Evolutionary conservation across 2,329 filamentous ascomycete species (phyloP), one percentile per base, ranked within the genome.

Genomic region (Arthrinium puccinioides): DNA sequence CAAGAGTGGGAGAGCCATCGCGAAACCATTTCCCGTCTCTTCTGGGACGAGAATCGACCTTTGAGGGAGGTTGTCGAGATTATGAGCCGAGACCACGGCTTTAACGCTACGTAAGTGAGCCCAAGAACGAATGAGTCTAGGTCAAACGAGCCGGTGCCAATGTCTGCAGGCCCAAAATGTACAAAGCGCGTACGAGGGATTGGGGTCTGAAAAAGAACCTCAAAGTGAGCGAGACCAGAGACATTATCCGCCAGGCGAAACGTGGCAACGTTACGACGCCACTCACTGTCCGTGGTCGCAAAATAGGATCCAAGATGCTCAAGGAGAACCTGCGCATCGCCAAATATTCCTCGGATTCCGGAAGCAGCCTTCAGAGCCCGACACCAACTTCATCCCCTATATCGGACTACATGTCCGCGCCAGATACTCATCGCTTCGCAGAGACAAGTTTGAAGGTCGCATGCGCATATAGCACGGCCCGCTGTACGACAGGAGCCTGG

Each of bases 201-300:
- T 41, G 39, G 39, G 39, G 39, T 16, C 39, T 41, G 10, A 30
- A 34, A 16, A 41, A 41, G 21, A 41, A 41, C 21, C 35, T 38
- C n/a, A 41, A 41, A 25, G 33, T 36, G n/a, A 38, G 30, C 29
- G 39, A 41, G 26, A 36, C 39, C 13, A 30, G 36, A 16, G 29
- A 41, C 20, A 37, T 41, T 26, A 41, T 41, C n/a, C 29, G 36
- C 21, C 28, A 34, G 25, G 39, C 39, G 25, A 33, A 38, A 24
- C 21, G 21, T 4, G 39, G 39, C 23, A 30, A 38, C 21, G 23
- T 37, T 16, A 35, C 35, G 5, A 30, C 26, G 14, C 36, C 39
- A n/a, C 35, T 41, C 4, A 30, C 27, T 9, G 32, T 41, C 6
- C 39, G 39, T 6, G 39, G 39, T 16, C 39, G 39, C n/a, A 28